Evolutionary conservation across 2,329 filamentous ascomycete genomes (phyloP).

Genomic region (Ophiocordyceps robertsii): DNA sequence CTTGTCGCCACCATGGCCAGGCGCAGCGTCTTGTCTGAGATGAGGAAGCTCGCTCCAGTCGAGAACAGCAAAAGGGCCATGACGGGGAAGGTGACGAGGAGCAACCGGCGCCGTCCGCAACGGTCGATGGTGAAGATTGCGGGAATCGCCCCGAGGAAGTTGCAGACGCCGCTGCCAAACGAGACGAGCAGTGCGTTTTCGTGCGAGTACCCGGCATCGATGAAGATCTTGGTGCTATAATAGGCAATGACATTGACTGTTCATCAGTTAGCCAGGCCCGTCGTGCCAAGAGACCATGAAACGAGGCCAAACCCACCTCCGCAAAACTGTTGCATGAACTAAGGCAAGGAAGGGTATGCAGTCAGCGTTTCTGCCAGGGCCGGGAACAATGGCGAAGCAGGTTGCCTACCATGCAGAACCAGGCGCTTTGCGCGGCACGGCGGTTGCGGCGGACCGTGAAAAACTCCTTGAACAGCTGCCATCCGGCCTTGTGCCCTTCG

Average conservation of each 20-base stretch:
- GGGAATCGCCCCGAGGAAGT: conserved; percentile 44
- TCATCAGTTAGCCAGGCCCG: no score
- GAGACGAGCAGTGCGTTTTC: conserved; percentile 36
- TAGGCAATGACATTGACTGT: conserved; percentile 42
- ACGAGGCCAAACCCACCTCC: neutral
- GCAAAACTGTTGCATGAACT: conserved; percentile 5
- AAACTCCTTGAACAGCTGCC: conserved; percentile 23
- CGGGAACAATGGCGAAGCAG: neutral
- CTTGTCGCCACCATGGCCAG: conserved; percentile 21
- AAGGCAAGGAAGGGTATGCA: neutral
- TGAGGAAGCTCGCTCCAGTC: conserved; percentile 37
- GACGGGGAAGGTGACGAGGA: conserved; percentile 43
- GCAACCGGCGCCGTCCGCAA: conserved; percentile 39
- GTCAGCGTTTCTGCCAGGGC: no score
- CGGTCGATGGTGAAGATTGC: conserved; percentile 47
- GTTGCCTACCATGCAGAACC: conserved; percentile 19
- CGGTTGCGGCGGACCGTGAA: conserved; percentile 22
- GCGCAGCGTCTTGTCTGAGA: conserved; percentile 8
- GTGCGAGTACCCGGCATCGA: conserved; percentile 23
- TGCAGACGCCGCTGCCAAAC: conserved; percentile 42
- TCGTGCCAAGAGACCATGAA: neutral
- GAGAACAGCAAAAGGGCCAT: conserved; percentile 43
- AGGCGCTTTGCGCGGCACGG: conserved; percentile 20
- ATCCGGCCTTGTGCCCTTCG: conserved; percentile 7
- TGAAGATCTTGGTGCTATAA: conserved; percentile 33